These are phyloP conservation scores for Trichophyton mentagrophytes DNA, from an alignment of 2,329 filamentous ascomycete species.

Conservation along the genomic window DNA sequence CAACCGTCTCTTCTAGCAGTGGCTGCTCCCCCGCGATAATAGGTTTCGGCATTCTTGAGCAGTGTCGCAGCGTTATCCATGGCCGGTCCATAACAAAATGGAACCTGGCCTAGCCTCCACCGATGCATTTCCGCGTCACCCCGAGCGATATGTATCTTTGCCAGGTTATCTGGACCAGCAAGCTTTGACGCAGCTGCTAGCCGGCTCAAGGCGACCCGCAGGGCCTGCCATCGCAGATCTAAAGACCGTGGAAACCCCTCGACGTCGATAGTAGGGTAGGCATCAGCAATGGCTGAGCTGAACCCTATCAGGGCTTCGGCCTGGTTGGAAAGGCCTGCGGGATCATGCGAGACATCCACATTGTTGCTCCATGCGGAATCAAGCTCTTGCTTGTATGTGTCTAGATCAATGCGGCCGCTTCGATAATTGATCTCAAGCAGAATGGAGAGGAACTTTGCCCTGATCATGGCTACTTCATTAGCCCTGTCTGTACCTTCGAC, in stretches of 20 bases:
- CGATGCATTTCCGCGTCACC: conserved; percentile 46
- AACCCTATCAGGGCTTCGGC: conserved; percentile 45
- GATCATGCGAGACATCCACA: conserved; percentile 31
- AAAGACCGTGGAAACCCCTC: conserved; percentile 22
- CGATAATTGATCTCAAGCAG: conserved; percentile 47
- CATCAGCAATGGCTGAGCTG: conserved; percentile 35
- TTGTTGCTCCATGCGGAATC: conserved; percentile 29
- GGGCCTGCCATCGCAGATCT: conserved; percentile 39
- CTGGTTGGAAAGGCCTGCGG: conserved; percentile 41
- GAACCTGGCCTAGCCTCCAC: conserved; percentile 37
- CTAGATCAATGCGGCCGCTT: conserved; percentile 35
- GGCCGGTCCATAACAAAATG: conserved; percentile 32
- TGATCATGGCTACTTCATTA: conserved; percentile 42
- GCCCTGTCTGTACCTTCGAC: conserved; percentile 34
- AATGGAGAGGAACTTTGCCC: conserved; percentile 44
- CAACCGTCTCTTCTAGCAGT: conserved; percentile 31
- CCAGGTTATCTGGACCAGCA: conserved; percentile 37
- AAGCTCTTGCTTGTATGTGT: conserved; percentile 40
- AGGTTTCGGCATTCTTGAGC: conserved; percentile 45
- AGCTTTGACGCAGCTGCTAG: conserved; percentile 42
- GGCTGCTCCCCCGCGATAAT: conserved; percentile 42
- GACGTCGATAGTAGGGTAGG: conserved; percentile 18
- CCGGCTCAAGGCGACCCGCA: conserved; percentile 39
- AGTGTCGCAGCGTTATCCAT: conserved; percentile 36
- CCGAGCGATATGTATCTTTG: conserved; percentile 42